phyloP scores from a whole-genome alignment of 495 filamentous ascomycete genomes.

The Physcia stellaris region DNA sequence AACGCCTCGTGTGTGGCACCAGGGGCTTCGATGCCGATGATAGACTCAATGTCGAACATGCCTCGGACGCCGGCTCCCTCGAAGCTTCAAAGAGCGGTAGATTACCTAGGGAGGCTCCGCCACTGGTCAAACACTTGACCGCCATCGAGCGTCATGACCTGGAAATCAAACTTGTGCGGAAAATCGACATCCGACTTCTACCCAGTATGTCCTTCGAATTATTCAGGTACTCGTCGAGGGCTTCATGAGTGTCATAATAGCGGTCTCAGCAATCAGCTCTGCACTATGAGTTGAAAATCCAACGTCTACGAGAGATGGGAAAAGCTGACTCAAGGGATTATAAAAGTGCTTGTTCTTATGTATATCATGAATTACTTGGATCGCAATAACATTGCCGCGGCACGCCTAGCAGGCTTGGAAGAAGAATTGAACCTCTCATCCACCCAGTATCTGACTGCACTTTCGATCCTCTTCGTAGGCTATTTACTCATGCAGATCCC shows the following conservation, averaged over 20 bases:
- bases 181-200: conserved; percentile 47
- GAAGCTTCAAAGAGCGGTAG: neutral
- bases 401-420: conserved; percentile 37
- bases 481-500: conserved; percentile 41
- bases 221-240: no score
- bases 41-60: neutral
- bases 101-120: conserved; percentile 25
- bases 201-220: no score
- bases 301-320: no score
- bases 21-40: no score
- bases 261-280: no score
- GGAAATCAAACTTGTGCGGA: conserved; percentile 41
- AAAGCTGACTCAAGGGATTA: no score
- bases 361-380: conserved; percentile 79
- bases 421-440: conserved; percentile 32
- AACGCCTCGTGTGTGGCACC: no score
- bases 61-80: conserved; percentile 1
- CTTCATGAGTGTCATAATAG: no score
- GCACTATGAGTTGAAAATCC: no score
- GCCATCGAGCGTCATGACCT: conserved; percentile 32
- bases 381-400: conserved; percentile 45
- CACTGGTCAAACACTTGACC: conserved; percentile 33
- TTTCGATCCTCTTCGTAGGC: conserved; percentile 62
- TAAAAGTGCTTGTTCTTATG: conserved; percentile 52
- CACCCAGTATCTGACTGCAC: conserved; percentile 42